Conservation (phyloP, 148 eudicot species). For the Nyssa sinensis region DNA sequence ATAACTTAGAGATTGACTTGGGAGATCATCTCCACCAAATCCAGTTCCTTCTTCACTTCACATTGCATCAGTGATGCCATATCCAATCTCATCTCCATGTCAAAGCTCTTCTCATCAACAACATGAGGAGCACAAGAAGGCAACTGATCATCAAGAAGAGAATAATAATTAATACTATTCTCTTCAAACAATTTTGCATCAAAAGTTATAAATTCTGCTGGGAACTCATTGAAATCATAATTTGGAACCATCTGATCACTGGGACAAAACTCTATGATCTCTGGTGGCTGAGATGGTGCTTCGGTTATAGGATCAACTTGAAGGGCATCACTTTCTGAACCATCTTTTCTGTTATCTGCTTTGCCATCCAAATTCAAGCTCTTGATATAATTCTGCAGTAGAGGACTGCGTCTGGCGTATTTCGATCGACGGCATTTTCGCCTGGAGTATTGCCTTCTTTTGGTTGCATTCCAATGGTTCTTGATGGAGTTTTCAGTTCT, state of each 20-base stretch:
- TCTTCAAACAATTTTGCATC: conserved; percentile 43
- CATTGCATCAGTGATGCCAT: conserved; percentile 24
- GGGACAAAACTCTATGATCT: conserved; percentile 7
- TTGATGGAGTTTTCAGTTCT: conserved; percentile 87
- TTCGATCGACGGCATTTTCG: conserved; percentile 65
- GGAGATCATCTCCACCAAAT: conserved; percentile 60
- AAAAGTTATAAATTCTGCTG: conserved; percentile 46
- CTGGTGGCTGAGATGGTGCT: not conserved
- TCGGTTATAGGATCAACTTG: not conserved
- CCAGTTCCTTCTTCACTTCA: conserved; percentile 52
- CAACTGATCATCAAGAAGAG: conserved; percentile 45
- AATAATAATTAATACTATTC: conserved; percentile 34
- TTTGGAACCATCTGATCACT: conserved; percentile 25
- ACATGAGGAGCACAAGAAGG: conserved; percentile 6
- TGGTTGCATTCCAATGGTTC: conserved; percentile 94
- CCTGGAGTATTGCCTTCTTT: conserved; percentile 66
- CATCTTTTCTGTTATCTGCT: too few relatives aligned
- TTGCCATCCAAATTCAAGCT: conserved; percentile 60
- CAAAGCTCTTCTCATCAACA: conserved; percentile 10
- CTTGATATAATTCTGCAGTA: conserved; percentile 71
- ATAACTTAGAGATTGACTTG: conserved; percentile 40
- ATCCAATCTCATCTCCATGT: conserved; percentile 21
- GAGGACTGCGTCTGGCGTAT: conserved; percentile 52
- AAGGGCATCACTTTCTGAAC: not conserved
- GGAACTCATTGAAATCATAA: conserved; percentile 42